Base-by-base conservation (phyloP, 768 basidiomycete species). In the Boletus patriciae region DNA sequence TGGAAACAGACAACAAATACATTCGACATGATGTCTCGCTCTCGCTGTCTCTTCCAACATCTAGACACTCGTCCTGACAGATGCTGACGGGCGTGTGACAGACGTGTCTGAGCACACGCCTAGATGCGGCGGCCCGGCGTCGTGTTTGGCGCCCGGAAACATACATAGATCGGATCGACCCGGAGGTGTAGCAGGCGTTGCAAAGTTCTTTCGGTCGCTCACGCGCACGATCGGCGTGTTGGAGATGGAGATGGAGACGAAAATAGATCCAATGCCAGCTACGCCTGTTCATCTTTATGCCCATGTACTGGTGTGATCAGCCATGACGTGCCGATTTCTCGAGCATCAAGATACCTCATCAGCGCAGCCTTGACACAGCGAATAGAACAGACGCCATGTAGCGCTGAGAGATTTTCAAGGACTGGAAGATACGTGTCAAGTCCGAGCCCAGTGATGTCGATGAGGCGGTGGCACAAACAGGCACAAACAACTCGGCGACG, bases 311-410 rank as follows among this genome's bases (percentile, higher is more conserved):
- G 40, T 10, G 19, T 40, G 49, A 40, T 40, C 37, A n/a, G 27
- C 49, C 49, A 40, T 27, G 33, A 54, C n/a, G 8, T 4, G 41
- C 25, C 9, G 31, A 43, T 36, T 44, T 40, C 13, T 40, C 10
- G 10, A 34, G 7, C 43, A 41, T 41, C 52, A 49, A 23, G 33
- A 50, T 29, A 38, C 12, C 41, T 18, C 40, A 43, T 52, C 46
- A 55, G 18, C 62, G 43, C 62, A 59, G 61, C 42, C 53, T 34
- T 37, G 38, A 34, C 53, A 48, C 46, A 44, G 59, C 46, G 6
- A 19, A 43, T 9, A 16, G 9, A 12, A n/a, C n/a, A 18, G 18
- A 48, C 23, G 23, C 38, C 31, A 2, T 51, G 57, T 16, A 36
- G 4, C 49, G 38, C 42, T 51, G 57, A 18, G 33, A 16, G 45